Evolutionary conservation across 352 stramenopile genomes (phyloP).

Genomic region (Globisporangium nodosum): DNA sequence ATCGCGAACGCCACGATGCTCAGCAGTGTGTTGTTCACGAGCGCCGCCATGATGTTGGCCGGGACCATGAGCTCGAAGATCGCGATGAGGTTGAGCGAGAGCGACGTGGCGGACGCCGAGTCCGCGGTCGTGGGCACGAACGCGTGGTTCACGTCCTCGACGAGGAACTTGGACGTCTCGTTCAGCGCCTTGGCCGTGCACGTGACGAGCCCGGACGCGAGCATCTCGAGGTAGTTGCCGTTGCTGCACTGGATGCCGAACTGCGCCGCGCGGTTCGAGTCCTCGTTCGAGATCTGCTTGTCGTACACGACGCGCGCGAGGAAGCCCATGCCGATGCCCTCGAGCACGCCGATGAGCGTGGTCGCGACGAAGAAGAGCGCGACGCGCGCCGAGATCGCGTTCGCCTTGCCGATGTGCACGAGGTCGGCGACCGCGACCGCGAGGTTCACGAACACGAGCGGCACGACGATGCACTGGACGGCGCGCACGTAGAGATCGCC

Average conservation of each 20-base stretch:
- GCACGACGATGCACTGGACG: constrained; percentile 73
- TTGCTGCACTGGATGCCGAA: constrained; percentile 78
- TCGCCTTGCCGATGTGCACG: constrained; percentile 39
- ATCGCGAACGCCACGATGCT: constrained; percentile 71
- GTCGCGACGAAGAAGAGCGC: constrained; percentile 36
- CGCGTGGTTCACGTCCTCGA: constrained; percentile 52
- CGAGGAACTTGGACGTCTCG: constrained; percentile 39
- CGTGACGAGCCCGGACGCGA: constrained; percentile 41
- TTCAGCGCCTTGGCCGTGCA: constrained; percentile 37
- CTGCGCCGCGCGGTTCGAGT: constrained; percentile 29
- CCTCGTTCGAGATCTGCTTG: constrained; percentile 19
- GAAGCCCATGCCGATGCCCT: constrained; percentile 57
- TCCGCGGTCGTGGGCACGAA: constrained; percentile 40
- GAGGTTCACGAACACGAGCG: constrained; percentile 77
- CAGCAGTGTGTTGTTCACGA: constrained; percentile 58
- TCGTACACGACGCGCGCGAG: constrained; percentile 39
- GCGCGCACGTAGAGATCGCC: constrained; percentile 71
- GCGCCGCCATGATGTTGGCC: constrained; percentile 66
- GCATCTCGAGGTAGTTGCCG: constrained; percentile 55
- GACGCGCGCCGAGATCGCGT: constrained; percentile 39
- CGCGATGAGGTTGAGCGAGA: constrained; percentile 60
- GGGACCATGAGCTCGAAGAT: constrained; percentile 61
- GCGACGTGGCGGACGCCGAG: constrained; percentile 29
- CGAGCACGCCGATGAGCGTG: constrained; percentile 34
- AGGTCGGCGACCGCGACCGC: constrained; percentile 65